Evolutionary conservation across 352 stramenopile genomes (phyloP), one percentile per base, ranked within the genome.

Genomic region (Aphanomyces stellatus): DNA sequence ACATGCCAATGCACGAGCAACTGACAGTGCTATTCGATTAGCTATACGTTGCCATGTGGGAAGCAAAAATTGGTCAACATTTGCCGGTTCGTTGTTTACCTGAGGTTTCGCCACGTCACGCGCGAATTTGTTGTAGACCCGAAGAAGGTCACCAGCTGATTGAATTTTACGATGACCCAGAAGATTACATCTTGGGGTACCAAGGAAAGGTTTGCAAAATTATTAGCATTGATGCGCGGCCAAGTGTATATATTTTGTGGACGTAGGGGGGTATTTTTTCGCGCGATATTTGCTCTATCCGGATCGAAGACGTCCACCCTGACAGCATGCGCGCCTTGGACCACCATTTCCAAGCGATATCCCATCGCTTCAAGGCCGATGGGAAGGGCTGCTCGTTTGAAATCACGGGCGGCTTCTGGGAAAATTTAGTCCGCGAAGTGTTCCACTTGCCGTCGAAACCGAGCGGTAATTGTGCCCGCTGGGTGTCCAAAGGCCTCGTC

Each of bases 141-240:
- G 51, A 42, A 24, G 63, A 70, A 37, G 63, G 63, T 17, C 51
- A 53, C 24, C 48, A 70, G 27, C 28, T 70, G 28, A 70, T 70
- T 30, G 63, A 70, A 25, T 70, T 70, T 55, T 70, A 60, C 61
- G 63, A 70, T 33, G 63, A 70, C 48, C 63, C 63, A 3, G 63
- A 63, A 37, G 63, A 70, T 48, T 70, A 70, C 28, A 65, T 70
- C 24, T 30, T 70, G 13, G 63, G 63, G 8, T 35, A 65, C 40
- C 33, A 65, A 53, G 63, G 63, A 31, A 70, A 70, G 63, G 63
- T 70, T n/a, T n/a, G n/a, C n/a, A n/a, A n/a, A n/a, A n/a, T n/a
- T n/a, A n/a, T n/a, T n/a, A n/a, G n/a, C n/a, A n/a, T n/a, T n/a
- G n/a, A n/a, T n/a, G n/a, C n/a, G n/a, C n/a, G n/a, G n/a, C n/a